These are phyloP conservation scores for Boletus bicolor DNA, from an alignment of 768 basidiomycete species.

Conservation along the genomic window DNA sequence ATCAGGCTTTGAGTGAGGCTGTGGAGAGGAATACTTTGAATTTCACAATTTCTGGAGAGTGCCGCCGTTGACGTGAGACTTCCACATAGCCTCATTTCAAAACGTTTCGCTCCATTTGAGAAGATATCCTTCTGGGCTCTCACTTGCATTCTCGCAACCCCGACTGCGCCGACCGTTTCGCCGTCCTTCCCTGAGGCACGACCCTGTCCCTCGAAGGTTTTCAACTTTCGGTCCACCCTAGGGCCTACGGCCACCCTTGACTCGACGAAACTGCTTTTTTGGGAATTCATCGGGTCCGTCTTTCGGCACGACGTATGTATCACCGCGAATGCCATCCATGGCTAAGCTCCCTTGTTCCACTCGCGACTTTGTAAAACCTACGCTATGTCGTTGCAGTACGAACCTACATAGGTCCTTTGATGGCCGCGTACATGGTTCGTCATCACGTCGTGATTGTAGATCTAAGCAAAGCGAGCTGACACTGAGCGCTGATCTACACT, in stretches of 20 bases:
- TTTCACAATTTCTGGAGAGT: background rate
- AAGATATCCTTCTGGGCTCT: no score
- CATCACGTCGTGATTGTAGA: background rate
- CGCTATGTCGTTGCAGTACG: background rate
- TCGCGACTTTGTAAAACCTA: background rate
- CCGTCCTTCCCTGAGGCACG: background rate
- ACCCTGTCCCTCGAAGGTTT: background rate
- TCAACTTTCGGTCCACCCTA: background rate
- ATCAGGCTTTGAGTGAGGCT: background rate
- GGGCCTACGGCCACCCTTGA: background rate
- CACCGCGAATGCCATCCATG: background rate
- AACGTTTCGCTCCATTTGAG: no score
- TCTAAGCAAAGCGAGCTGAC: background rate
- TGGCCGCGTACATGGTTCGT: constrained; percentile 1
- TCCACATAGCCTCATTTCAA: background rate
- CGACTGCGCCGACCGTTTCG: constrained; percentile 17
- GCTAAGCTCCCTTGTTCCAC: background rate
- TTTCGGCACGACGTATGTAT: background rate
- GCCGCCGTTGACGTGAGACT: background rate
- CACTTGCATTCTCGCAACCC: constrained; percentile 4
- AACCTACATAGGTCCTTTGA: background rate
- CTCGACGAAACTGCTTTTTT: no score
- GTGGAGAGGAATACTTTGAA: background rate
- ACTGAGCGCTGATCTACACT: constrained; percentile 11
- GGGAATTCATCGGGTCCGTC: background rate